Conservation (phyloP, 2,329 filamentous ascomycete genomes). For the Colletotrichum zoysiae region DNA sequence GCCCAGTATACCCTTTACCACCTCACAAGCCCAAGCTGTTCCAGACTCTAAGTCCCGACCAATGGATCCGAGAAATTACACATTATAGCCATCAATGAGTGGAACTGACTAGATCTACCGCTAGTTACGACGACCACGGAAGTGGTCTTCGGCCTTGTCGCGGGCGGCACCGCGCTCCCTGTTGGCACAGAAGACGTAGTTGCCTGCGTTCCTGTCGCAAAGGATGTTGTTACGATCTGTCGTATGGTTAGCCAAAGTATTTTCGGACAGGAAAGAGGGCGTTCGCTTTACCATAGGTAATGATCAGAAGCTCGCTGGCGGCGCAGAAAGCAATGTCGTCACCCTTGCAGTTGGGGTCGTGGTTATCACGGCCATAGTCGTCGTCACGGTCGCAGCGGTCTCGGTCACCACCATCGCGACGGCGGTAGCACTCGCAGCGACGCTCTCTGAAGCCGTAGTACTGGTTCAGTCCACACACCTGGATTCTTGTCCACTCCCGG, state of each 20-base stretch:
- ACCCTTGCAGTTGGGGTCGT: conserved; percentile 31
- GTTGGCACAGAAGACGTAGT: conserved; percentile 37
- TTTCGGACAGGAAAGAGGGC: background rate
- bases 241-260: background rate
- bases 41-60: background rate
- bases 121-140: conserved; percentile 16
- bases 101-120: background rate
- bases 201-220: conserved; percentile 23
- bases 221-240: conserved; percentile 25
- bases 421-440: conserved; percentile 36
- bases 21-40: conserved; percentile 1
- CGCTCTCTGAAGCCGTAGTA: conserved; percentile 21
- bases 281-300: conserved; percentile 29
- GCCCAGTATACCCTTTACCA: background rate
- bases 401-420: conserved; percentile 20
- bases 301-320: conserved; percentile 19
- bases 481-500: conserved; percentile 25
- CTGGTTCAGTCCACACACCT: conserved; percentile 26
- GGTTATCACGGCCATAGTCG: conserved; percentile 15
- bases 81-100: background rate
- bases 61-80: background rate
- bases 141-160: conserved; percentile 36
- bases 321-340: conserved; percentile 36
- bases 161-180: conserved; percentile 27
- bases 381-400: conserved; percentile 22